Conservation (phyloP, 441 rosid species). For the Jatropha multifida region DNA sequence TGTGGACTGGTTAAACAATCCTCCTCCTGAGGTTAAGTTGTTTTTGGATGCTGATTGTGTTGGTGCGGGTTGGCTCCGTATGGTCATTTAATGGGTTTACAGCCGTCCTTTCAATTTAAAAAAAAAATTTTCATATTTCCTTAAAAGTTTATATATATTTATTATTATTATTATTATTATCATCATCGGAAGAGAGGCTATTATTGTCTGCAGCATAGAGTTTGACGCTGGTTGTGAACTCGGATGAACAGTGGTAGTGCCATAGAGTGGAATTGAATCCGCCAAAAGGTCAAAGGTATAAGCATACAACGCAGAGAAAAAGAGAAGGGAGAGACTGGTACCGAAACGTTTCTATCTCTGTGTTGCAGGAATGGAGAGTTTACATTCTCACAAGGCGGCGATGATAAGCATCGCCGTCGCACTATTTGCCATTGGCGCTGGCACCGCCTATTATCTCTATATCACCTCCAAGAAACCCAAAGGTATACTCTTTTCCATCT, state of each 20-base stretch:
- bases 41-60: too few relatives aligned
- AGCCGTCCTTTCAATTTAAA: too few relatives aligned
- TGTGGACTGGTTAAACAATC: too few relatives aligned
- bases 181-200: background rate
- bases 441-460: conserved; percentile 59
- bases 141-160: too few relatives aligned
- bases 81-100: too few relatives aligned
- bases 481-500: conserved; percentile 21
- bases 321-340: background rate
- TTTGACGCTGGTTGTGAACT: background rate
- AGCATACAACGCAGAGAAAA: background rate
- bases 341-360: background rate
- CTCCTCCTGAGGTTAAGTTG: too few relatives aligned
- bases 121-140: too few relatives aligned
- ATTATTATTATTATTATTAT: too few relatives aligned
- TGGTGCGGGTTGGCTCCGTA: too few relatives aligned
- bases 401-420: conserved; percentile 58
- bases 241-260: background rate
- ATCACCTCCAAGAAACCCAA: conserved; percentile 40
- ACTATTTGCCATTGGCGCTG: conserved; percentile 52
- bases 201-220: conserved; percentile 1
- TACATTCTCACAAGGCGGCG: conserved; percentile 43
- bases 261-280: background rate
- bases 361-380: conserved; percentile 30
- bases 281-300: background rate